phyloP scores from a whole-genome alignment of 768 basidiomycete genomes.

The Hygrocybe coccinea region DNA sequence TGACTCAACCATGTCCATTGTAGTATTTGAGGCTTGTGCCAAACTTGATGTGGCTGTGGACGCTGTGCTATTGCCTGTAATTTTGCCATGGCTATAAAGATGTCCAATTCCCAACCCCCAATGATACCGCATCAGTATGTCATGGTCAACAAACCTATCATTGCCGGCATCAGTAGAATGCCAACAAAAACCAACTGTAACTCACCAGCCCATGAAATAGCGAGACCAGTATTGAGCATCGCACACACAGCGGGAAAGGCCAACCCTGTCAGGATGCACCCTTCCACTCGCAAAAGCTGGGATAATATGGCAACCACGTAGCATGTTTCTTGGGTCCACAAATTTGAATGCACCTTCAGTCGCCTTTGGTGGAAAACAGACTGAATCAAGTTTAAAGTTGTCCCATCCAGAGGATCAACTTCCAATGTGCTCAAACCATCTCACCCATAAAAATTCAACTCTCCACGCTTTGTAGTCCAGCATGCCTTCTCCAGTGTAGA shows the following conservation, averaged over 20 bases:
- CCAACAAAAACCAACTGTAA: not conserved
- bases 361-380: slow-evolving; percentile 10
- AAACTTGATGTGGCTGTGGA: not conserved
- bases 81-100: not conserved
- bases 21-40: too few species aligned
- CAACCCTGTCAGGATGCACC: slow-evolving; percentile 11
- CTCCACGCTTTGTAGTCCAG: not conserved
- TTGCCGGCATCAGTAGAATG: not conserved
- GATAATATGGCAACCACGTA: slow-evolving; percentile 15
- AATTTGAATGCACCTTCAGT: slow-evolving; percentile 18
- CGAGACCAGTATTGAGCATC: slow-evolving; percentile 22
- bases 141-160: slow-evolving; percentile 22
- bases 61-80: not conserved
- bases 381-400: not conserved
- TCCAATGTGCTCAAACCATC: slow-evolving; percentile 6
- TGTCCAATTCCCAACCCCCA: slow-evolving; percentile 11
- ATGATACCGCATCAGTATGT: slow-evolving; percentile 23
- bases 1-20: not conserved
- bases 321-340: slow-evolving; percentile 14
- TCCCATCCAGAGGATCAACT: not conserved
- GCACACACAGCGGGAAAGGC: not conserved
- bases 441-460: slow-evolving; percentile 17
- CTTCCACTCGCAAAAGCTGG: slow-evolving; percentile 12
- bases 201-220: slow-evolving; percentile 36
- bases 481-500: slow-evolving; percentile 9